Evolutionary conservation across 805 yeast species (phyloP), one percentile per base, ranked within the genome.

Genomic region (Ogataea polymorpha): DNA sequence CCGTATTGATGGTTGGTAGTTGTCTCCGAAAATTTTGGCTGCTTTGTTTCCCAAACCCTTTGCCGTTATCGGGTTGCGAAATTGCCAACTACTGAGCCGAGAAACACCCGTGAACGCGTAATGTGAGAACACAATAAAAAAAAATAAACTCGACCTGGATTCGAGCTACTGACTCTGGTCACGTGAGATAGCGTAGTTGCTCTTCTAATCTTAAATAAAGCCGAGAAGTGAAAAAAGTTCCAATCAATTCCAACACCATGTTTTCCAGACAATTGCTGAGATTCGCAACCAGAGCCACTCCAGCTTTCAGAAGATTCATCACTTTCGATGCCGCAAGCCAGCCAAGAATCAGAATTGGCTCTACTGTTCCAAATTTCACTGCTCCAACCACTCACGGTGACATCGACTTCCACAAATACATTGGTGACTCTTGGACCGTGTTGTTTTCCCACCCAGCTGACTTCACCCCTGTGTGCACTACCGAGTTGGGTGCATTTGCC

Each of bases 401-500:
- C 49, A 79, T 89, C 60, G 79, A 86, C 52, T 89, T 89, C 80
- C 95, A 89, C 70, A 82, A 90, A 47, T 89, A 73, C 73, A 72
- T 88, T 54, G 91, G 91, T 35, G 79, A 84, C 67, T 76, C 82
- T 34, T 89, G 97, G 97, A 80, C 82, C 35, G 81, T 89, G 37
- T 72, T 89, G 59, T 89, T 89, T 70, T 86, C 95, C 18, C 97
- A 89, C 67, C 97, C 97, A 48, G 96, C 89, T 41, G 97, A 89
- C 66, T 90, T 87, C 75, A 89, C 97, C 14, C 97, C 97, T 35
- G 96, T 89, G 41, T 89, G 97, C 68, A 90, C 96, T 59, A 89
- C 96, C 42, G 97, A 89, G 72, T 75, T 89, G 61, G 96, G 96
- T 54, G 96, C 96, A 15, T 90, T 89, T 58, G 89, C 96, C 50